phyloP scores from a whole-genome alignment of 495 filamentous ascomycete species.

The Penicillium turbatum region DNA sequence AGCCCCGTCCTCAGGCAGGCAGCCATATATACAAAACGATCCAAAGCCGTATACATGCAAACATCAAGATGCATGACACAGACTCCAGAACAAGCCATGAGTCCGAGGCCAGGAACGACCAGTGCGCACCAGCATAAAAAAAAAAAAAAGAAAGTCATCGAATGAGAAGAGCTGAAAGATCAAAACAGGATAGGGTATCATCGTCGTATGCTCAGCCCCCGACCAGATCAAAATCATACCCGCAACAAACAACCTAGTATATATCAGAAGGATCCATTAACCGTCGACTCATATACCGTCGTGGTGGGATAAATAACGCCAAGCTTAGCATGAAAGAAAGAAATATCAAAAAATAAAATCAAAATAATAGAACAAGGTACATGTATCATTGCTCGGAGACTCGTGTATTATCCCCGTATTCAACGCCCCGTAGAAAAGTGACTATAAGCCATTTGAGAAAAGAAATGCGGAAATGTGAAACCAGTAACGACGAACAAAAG shows the following conservation, averaged over 20 bases:
- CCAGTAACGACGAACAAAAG: constrained; percentile 1
- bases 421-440: constrained; percentile 33
- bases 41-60: constrained; percentile 16
- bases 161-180: constrained; percentile 5
- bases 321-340: constrained; percentile 13
- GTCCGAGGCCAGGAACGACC: not conserved
- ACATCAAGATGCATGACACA: not conserved
- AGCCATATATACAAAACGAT: constrained; percentile 12
- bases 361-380: constrained; percentile 35
- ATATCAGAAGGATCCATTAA: constrained; percentile 14
- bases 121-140: constrained; percentile 15
- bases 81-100: not conserved
- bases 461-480: constrained; percentile 12
- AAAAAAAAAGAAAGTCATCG: constrained; percentile 9
- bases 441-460: constrained; percentile 22
- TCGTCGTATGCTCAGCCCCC: constrained; percentile 39
- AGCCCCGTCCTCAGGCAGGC: constrained; percentile 11
- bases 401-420: constrained; percentile 47
- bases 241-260: constrained; percentile 8
- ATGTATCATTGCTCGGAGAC: constrained; percentile 48
- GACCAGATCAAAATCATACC: constrained; percentile 15
- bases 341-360: constrained; percentile 17
- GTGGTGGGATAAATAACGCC: constrained; percentile 24
- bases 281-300: constrained; percentile 28
- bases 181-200: constrained; percentile 35